phyloP scores from a whole-genome alignment of 805 yeast species.

The Pichia nakasei region DNA sequence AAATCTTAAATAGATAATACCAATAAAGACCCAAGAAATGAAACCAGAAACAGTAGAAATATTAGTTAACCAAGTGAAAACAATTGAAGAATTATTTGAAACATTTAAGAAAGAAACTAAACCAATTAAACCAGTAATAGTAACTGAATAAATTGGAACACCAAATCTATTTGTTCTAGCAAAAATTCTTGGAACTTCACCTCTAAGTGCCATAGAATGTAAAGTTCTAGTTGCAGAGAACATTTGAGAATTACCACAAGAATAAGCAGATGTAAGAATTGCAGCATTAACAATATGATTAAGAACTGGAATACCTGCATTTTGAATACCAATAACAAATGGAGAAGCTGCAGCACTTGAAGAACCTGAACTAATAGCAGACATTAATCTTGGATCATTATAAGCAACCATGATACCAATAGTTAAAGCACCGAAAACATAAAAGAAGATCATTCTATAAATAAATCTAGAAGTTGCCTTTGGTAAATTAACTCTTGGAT shows the following conservation, averaged over 20 bases:
- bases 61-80: slow-evolving; percentile 58
- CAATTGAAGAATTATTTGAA: slow-evolving; percentile 42
- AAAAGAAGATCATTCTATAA: slow-evolving; percentile 53
- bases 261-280: slow-evolving; percentile 50
- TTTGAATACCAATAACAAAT: slow-evolving; percentile 54
- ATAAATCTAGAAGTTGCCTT: slow-evolving; percentile 54
- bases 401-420: slow-evolving; percentile 54
- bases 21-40: slow-evolving; percentile 50
- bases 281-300: slow-evolving; percentile 57
- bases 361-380: slow-evolving; percentile 35
- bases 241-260: slow-evolving; percentile 38
- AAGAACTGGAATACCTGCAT: slow-evolving; percentile 49
- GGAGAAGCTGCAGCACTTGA: slow-evolving; percentile 57
- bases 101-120: slow-evolving; percentile 47
- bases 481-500: slow-evolving; percentile 52
- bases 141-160: slow-evolving; percentile 47
- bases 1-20: slow-evolving; percentile 50
- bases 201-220: slow-evolving; percentile 32
- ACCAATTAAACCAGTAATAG: slow-evolving; percentile 30
- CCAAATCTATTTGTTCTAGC: slow-evolving; percentile 37
- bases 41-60: slow-evolving; percentile 61
- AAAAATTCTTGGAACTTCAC: slow-evolving; percentile 32
- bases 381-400: slow-evolving; percentile 38
- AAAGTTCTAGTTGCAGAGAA: slow-evolving; percentile 36
- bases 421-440: slow-evolving; percentile 46